A percentile compares a stretch with the other conserved stretches of the same genome.
Conservation (phyloP, 106 monocot genomes). For the Platanthera guangdongensis region DNA sequence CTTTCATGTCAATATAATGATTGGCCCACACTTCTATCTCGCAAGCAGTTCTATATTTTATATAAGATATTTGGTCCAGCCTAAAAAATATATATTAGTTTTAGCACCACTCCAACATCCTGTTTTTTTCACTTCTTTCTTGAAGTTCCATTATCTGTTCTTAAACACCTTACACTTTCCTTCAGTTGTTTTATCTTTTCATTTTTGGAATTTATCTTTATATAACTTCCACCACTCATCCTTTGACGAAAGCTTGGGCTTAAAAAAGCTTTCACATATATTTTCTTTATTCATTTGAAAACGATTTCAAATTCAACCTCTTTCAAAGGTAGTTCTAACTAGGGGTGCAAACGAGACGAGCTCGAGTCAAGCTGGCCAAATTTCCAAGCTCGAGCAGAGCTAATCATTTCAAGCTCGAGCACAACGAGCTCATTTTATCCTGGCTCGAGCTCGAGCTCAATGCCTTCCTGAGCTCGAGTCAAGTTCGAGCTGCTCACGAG, state of each 20-base stretch:
- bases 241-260: background rate
- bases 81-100: background rate
- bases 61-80: background rate
- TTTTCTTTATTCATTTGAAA: background rate
- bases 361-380: too few species aligned
- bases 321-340: background rate
- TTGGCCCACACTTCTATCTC: background rate
- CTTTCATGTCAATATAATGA: background rate
- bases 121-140: background rate
- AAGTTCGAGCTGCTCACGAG: too few species aligned
- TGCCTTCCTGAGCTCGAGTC: too few species aligned
- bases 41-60: background rate
- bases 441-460: too few species aligned
- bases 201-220: background rate
- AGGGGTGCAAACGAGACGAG: too few species aligned
- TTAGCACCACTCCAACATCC: background rate
- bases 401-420: too few species aligned
- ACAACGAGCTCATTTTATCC: too few species aligned
- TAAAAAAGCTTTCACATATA: background rate
- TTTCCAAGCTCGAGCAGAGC: too few species aligned
- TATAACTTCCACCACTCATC: background rate
- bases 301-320: background rate
- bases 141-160: background rate
- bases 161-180: background rate
- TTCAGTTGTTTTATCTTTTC: background rate